Percentiles rank a stretch among this genome's conserved stretches.
Evolutionary conservation across 768 basidiomycete species (phyloP).

Genomic region (Mycena capillaripes): DNA sequence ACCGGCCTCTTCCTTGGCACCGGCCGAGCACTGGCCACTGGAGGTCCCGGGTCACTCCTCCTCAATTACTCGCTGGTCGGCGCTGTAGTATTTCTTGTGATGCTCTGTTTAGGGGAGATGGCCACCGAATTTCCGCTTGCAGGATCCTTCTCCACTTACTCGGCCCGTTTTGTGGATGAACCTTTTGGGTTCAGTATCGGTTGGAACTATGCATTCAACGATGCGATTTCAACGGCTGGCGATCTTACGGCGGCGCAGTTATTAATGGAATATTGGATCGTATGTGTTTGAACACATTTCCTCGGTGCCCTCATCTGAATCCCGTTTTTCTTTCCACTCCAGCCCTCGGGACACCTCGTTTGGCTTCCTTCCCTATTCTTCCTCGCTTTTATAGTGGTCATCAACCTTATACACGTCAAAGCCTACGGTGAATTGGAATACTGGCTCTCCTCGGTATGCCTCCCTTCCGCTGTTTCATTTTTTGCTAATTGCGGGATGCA

Average conservation of each 20-base stretch:
- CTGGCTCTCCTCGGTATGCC: slow-evolving; percentile 62
- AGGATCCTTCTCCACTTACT: slow-evolving; percentile 91
- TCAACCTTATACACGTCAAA: slow-evolving; percentile 79
- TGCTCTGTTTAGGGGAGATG: slow-evolving; percentile 72
- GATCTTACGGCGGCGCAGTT: slow-evolving; percentile 91
- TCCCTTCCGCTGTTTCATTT: not conserved
- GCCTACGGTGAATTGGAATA: slow-evolving; percentile 78
- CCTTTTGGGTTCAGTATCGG: slow-evolving; percentile 45
- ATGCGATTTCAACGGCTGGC: slow-evolving; percentile 87
- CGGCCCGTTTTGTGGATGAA: slow-evolving; percentile 76
- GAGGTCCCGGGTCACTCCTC: slow-evolving; percentile 19
- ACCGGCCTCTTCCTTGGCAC: slow-evolving; percentile 25
- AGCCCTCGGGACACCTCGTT: slow-evolving; percentile 52
- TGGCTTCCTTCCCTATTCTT: slow-evolving; percentile 68
- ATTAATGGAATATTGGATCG: slow-evolving; percentile 77
- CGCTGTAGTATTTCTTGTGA: slow-evolving; percentile 12
- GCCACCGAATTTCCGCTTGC: slow-evolving; percentile 90
- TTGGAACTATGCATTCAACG: slow-evolving; percentile 95
- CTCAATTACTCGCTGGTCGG: slow-evolving; percentile 21
- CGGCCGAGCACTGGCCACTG: slow-evolving; percentile 19
- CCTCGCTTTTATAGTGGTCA: slow-evolving; percentile 78
- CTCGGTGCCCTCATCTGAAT: not conserved
- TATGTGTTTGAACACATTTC: not conserved
- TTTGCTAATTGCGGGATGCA: slow-evolving; percentile 84
- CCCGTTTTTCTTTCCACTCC: not conserved